Percentiles rank a stretch among this genome's conserved stretches.
Evolutionary conservation across 176 grass and related monocot genomes (phyloP).

Genomic region (Ampelocalamus luodianensis): DNA sequence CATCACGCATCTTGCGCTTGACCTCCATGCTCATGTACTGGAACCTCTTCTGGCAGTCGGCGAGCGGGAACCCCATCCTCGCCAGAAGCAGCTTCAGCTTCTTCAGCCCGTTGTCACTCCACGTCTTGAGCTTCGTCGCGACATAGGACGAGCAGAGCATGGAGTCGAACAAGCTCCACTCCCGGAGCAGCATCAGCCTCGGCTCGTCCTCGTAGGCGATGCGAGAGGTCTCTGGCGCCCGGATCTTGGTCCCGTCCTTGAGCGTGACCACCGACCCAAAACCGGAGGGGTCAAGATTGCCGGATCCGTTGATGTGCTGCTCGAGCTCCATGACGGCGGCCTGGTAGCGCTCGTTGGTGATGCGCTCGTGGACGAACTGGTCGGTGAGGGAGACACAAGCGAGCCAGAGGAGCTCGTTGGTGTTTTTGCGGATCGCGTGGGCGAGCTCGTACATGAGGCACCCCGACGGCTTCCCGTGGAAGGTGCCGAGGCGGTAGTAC

Average conservation of each 20-base stretch:
- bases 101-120: constrained; percentile 93
- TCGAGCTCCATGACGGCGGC: constrained; percentile 85
- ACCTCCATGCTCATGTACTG: constrained; percentile 97
- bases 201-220: constrained; percentile 96
- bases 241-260: constrained; percentile 88
- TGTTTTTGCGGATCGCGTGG: constrained; percentile 74
- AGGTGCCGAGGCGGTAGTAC: constrained; percentile 87
- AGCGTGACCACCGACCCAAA: constrained; percentile 62
- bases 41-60: constrained; percentile 90
- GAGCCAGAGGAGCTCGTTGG: constrained; percentile 88
- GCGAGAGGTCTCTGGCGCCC: constrained; percentile 69
- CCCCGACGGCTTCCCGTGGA: constrained; percentile 88
- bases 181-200: constrained; percentile 72
- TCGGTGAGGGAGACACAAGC: constrained; percentile 83
- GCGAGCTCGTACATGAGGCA: constrained; percentile 89
- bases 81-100: constrained; percentile 89
- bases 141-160: constrained; percentile 94
- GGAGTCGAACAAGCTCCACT: constrained; percentile 90
- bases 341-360: constrained; percentile 93
- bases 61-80: constrained; percentile 84
- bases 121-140: constrained; percentile 84
- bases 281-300: constrained; percentile 60
- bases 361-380: constrained; percentile 90
- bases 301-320: constrained; percentile 84
- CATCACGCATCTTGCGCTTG: constrained; percentile 84